phyloP scores from a whole-genome alignment of 768 basidiomycete species.

The Termitomyces sp. region DNA sequence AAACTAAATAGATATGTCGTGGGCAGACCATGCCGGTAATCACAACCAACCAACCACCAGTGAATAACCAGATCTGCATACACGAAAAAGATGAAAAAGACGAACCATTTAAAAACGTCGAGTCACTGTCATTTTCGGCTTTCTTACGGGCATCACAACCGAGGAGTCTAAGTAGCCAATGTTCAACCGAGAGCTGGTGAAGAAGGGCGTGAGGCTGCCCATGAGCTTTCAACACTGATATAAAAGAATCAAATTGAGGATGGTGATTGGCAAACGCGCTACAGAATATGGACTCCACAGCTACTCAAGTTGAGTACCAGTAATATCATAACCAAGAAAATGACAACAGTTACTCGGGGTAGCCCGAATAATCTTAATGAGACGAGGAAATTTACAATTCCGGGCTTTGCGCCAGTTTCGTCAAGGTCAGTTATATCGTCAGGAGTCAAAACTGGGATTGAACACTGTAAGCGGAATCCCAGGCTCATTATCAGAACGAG shows the following conservation, averaged over 20 bases:
- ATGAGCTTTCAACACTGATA: background rate
- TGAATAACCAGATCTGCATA: background rate
- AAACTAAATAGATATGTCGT: too few relatives aligned
- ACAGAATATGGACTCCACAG: background rate
- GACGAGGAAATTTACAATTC: background rate
- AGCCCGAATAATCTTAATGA: background rate
- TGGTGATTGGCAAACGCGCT: background rate
- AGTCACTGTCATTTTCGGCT: background rate
- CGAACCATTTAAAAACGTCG: background rate
- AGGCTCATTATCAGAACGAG: background rate
- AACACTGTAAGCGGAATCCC: background rate
- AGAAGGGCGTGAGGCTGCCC: too few relatives aligned
- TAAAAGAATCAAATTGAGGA: background rate
- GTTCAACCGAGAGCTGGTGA: background rate
- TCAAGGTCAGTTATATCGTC: slow-evolving; percentile 57
- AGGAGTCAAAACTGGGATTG: slow-evolving; percentile 39
- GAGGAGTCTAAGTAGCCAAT: background rate
- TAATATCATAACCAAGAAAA: background rate
- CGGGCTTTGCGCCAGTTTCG: slow-evolving; percentile 42
- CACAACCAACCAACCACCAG: too few relatives aligned
- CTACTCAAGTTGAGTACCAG: background rate
- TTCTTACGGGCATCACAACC: too few relatives aligned
- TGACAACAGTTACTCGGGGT: background rate
- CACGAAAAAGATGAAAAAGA: too few relatives aligned
- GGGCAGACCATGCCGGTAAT: too few relatives aligned